phyloP scores from a whole-genome alignment of 371 early-diverging fungal genomes.

The Rhizopus delemar region DNA sequence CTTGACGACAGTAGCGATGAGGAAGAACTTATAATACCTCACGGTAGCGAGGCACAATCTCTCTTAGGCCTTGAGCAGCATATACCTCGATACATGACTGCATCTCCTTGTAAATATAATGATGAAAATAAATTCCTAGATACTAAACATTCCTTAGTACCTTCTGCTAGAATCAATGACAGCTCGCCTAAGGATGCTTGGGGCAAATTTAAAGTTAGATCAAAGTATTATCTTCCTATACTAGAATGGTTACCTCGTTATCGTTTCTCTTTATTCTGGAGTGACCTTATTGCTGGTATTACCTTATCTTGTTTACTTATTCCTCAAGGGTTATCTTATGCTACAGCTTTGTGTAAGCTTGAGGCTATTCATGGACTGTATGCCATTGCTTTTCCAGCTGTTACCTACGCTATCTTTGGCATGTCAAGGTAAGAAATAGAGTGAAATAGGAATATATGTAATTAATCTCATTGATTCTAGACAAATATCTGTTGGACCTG shows the following conservation, averaged over 20 bases:
- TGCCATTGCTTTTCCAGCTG: slow-evolving; percentile 77
- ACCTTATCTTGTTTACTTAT: slow-evolving; percentile 89
- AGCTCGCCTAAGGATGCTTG: slow-evolving; percentile 38
- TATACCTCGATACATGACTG: slow-evolving; percentile 31
- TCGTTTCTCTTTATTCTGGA: slow-evolving; percentile 47
- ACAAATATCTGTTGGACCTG: slow-evolving; percentile 92
- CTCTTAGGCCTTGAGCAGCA: slow-evolving; percentile 22
- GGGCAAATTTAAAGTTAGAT: slow-evolving; percentile 53
- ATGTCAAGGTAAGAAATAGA: slow-evolving; percentile 70
- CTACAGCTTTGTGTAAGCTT: slow-evolving; percentile 80
- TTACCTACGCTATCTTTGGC: slow-evolving; percentile 85
- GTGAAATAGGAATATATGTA: too few relatives aligned
- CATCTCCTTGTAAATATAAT: slow-evolving; percentile 30
- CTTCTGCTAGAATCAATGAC: slow-evolving; percentile 31
- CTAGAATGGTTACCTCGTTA: slow-evolving; percentile 88
- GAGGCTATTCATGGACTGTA: slow-evolving; percentile 90
- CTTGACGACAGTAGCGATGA: slow-evolving; percentile 27
- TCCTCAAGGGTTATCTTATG: slow-evolving; percentile 90
- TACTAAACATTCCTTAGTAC: slow-evolving; percentile 26
- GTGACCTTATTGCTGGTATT: slow-evolving; percentile 83
- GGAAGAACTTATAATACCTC: slow-evolving; percentile 2
- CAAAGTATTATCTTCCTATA: slow-evolving; percentile 89
- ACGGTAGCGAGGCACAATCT: slow-evolving; percentile 16
- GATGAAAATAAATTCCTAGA: background rate
- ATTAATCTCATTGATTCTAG: slow-evolving; percentile 18